Percentiles rank a stretch among this genome's conserved stretches.
These are phyloP conservation scores for Fusarium goolgardi DNA, from an alignment of 2,329 filamentous ascomycete species.

Conservation along the genomic window DNA sequence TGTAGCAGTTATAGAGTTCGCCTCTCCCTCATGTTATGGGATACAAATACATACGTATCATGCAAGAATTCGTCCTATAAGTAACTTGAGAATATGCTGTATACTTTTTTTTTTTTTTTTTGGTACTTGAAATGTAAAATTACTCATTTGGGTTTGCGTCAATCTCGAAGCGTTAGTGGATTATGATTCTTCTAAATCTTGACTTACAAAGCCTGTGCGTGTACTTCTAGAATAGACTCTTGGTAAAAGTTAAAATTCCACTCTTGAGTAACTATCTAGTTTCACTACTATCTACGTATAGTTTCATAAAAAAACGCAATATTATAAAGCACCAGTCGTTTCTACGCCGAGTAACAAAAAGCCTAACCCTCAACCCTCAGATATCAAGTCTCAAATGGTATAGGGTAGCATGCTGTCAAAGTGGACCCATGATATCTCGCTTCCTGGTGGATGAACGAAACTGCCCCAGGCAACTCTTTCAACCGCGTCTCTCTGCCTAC, in stretches of 20 bases:
- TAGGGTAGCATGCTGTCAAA: conserved; percentile 6
- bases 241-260: no score
- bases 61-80: not conserved
- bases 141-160: no score
- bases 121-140: not conserved
- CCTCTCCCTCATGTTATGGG: conserved; percentile 39
- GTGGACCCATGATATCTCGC: conserved; percentile 25
- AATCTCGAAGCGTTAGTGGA: not conserved
- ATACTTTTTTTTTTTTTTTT: not conserved
- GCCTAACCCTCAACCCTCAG: not conserved
- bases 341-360: no score
- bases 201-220: no score
- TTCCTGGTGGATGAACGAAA: conserved; percentile 4
- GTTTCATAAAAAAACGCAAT: not conserved
- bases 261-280: no score
- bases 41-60: conserved; percentile 43
- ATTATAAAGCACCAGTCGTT: not conserved
- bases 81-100: not conserved
- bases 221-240: no score
- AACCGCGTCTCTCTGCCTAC: conserved; percentile 14
- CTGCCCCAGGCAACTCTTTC: conserved; percentile 12
- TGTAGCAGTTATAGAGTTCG: conserved; percentile 45
- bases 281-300: no score
- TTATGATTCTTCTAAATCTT: not conserved
- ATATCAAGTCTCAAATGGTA: not conserved